Base-by-base conservation (phyloP, 2,329 filamentous ascomycete species). In the Aspergillus sp. region DNA sequence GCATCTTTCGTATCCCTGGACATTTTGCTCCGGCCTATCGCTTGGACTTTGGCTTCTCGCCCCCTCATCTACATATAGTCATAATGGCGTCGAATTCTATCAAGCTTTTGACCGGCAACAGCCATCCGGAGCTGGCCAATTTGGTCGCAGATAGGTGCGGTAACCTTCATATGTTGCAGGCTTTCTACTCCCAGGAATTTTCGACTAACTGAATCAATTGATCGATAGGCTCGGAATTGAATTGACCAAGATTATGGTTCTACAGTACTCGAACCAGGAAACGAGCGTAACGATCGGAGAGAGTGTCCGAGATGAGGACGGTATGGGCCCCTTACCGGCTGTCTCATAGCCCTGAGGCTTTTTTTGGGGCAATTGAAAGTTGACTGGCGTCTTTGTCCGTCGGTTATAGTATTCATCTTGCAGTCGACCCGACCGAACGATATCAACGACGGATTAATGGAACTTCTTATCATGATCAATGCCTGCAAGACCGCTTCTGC, bases 371-470 rank as follows among this genome's bases (percentile, higher is more conserved):
- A 55, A 58, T 58, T 45, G 39, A 49, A 49, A 35, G 50, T 55
- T 50, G 47, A 51, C 45, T 58, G 51, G 46, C 39, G 46, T 37
- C 35, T 35, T 21, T 44, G 40, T 44, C 46, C 17, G 17, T 59
- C 51, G 52, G 33, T 58, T 52, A 44, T 68, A 86, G 93, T 97
- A 72, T 98, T 97, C 80, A 96, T 98, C 69, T 83, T 98, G 60
- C 93, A 98, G 78, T 96, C 93, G 23, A 96, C 95, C 48, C 89
- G 90, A 41, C 93, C 93, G 2, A 93, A 93, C 73, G 93, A 97
- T 73, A 96, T 98, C 80, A 99, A 99, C 78, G 93, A 98, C 75
- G 92, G 92, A 50, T 84, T 99, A 59, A 98, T 99, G 93, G 93
- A 99, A 78, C 85, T 98, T 39, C 85, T 98, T 65, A 97, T 98